phyloP scores from a whole-genome alignment of 495 filamentous ascomycete genomes.

The Penicillium coprophilum region DNA sequence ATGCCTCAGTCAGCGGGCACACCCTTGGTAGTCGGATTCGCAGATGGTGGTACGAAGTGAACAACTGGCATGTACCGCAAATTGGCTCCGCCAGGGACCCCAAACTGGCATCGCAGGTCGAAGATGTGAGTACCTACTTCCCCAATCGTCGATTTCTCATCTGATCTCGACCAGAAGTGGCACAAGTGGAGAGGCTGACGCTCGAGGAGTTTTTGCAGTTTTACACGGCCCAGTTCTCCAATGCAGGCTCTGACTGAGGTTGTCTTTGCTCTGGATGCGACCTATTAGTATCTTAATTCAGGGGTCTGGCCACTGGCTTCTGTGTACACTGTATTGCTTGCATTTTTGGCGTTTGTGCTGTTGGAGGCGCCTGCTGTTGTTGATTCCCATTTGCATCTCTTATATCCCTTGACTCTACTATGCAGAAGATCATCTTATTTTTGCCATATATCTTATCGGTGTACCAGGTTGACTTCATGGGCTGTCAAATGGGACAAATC shows the following conservation, averaged over 20 bases:
- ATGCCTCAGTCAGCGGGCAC: conserved; percentile 65
- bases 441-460: not conserved
- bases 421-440: not conserved
- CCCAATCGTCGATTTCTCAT: conserved; percentile 4
- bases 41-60: conserved; percentile 89
- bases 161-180: conserved; percentile 8
- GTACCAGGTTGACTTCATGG: not conserved
- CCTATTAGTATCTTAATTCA: not conserved
- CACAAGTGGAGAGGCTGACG: conserved; percentile 29
- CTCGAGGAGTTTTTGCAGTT: conserved; percentile 46
- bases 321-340: conserved; percentile 19
- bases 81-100: conserved; percentile 25
- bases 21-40: conserved; percentile 68
- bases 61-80: conserved; percentile 72
- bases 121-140: conserved; percentile 46
- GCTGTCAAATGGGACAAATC: not conserved
- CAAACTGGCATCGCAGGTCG: conserved; percentile 41
- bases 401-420: conserved; percentile 2
- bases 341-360: conserved; percentile 28
- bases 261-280: not conserved
- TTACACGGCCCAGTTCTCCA: conserved; percentile 45
- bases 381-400: conserved; percentile 17
- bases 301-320: conserved; percentile 3
- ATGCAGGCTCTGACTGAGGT: conserved; percentile 36
- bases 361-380: conserved; percentile 14